phyloP scores from a whole-genome alignment of 2,329 filamentous ascomycete species.

The Tolypocladium paradoxum region DNA sequence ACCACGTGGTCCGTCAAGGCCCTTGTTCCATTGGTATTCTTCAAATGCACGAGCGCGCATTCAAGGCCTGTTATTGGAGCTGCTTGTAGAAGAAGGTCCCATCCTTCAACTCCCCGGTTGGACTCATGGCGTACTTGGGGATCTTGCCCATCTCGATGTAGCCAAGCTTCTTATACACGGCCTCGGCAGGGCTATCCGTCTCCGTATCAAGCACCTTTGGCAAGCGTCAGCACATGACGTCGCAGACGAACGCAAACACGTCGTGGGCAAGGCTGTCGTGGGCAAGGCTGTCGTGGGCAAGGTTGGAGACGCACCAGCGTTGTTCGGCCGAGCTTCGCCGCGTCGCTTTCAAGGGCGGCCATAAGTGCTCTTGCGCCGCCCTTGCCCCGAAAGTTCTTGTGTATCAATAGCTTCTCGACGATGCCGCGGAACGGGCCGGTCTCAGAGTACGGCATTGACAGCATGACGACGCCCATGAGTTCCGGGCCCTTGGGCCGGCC shows the following conservation, averaged over 20 bases:
- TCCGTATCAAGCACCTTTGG: slow-evolving; percentile 41
- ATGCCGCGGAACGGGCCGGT: slow-evolving; percentile 43
- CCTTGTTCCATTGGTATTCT: background rate
- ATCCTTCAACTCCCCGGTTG: slow-evolving; percentile 35
- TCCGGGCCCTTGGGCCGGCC: slow-evolving; percentile 29
- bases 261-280: background rate
- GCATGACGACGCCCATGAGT: slow-evolving; percentile 45
- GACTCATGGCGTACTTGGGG: slow-evolving; percentile 40
- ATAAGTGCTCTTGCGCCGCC: slow-evolving; percentile 44
- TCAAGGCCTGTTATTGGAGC: slow-evolving; percentile 15
- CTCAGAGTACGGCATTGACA: slow-evolving; percentile 39
- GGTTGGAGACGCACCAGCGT: slow-evolving; percentile 37
- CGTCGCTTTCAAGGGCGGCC: slow-evolving; percentile 42
- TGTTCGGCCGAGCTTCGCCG: slow-evolving; percentile 33
- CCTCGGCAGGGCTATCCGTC: slow-evolving; percentile 39
- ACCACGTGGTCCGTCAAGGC: too few species aligned
- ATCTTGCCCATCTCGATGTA: slow-evolving; percentile 45
- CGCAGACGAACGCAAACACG: background rate
- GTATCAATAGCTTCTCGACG: slow-evolving; percentile 49
- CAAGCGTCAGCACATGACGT: background rate
- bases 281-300: background rate
- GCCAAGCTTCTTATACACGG: slow-evolving; percentile 43
- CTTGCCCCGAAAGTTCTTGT: slow-evolving; percentile 34
- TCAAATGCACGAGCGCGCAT: background rate
- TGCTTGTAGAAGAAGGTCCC: slow-evolving; percentile 51